Percentiles rank a stretch among this genome's conserved stretches.
Evolutionary conservation across 2,329 filamentous ascomycete species (phyloP).

Genomic region (Diaporthe vaccinii): DNA sequence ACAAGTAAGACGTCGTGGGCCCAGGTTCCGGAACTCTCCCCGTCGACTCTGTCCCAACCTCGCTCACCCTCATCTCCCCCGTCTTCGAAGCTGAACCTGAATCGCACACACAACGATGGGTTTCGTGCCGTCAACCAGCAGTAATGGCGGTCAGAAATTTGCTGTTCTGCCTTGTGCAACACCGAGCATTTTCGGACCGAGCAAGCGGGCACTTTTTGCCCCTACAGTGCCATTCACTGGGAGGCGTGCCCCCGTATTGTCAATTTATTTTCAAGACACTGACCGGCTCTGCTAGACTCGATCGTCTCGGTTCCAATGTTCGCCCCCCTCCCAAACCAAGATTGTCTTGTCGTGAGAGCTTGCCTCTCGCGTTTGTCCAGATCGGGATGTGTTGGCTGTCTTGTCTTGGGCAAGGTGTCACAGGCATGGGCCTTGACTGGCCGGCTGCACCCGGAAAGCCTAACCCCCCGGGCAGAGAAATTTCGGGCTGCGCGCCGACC

Average conservation of each 20-base stretch:
- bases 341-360: slow-evolving; percentile 9
- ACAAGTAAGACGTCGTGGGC: slow-evolving; percentile 34
- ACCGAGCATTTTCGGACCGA: slow-evolving; percentile 35
- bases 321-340: background rate
- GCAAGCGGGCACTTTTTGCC: slow-evolving; percentile 4
- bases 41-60: slow-evolving; percentile 1
- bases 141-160: slow-evolving; percentile 30
- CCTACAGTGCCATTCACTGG: background rate
- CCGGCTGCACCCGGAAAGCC: slow-evolving; percentile 37
- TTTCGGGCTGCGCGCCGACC: slow-evolving; percentile 15
- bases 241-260: slow-evolving; percentile 19
- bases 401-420: slow-evolving; percentile 24
- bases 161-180: slow-evolving; percentile 37
- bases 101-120: background rate
- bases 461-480: background rate
- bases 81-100: slow-evolving; percentile 8
- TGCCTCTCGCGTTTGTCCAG: background rate
- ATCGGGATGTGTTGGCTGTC: slow-evolving; percentile 18
- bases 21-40: slow-evolving; percentile 13
- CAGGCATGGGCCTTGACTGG: background rate
- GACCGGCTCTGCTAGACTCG: background rate
- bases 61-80: slow-evolving; percentile 3
- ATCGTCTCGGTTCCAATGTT: background rate
- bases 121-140: background rate
- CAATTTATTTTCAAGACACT: slow-evolving; percentile 37